A percentile compares a stretch with the other conserved stretches of the same genome.
Conservation (phyloP, 257 asterid genomes). For the Sherardia arvensis region DNA sequence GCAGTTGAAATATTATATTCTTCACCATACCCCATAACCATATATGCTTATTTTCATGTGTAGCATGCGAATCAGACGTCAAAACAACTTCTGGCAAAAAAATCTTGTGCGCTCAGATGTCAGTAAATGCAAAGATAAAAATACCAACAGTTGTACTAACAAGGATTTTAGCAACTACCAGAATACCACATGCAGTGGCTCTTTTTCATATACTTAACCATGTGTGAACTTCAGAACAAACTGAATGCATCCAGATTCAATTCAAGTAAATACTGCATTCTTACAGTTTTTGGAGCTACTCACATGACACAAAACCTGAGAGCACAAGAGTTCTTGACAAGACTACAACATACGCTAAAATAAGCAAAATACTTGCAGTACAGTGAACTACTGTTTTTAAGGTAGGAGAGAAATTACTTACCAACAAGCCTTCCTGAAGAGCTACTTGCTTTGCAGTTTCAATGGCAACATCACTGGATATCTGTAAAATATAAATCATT, state of each 20-base stretch:
- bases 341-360: neutral
- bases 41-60: neutral
- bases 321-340: neutral
- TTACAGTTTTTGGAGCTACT: neutral
- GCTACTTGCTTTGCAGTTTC: slow-evolving; percentile 91
- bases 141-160: neutral
- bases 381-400: neutral
- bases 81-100: neutral
- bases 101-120: neutral
- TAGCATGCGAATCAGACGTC: neutral
- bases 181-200: too few relatives aligned
- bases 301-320: neutral
- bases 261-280: neutral
- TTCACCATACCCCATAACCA: neutral
- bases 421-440: slow-evolving; percentile 92
- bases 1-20: neutral
- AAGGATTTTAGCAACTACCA: neutral
- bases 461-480: slow-evolving; percentile 85
- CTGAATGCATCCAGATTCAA: neutral
- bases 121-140: neutral
- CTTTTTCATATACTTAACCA: neutral
- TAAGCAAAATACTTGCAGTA: too few relatives aligned
- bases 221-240: neutral
- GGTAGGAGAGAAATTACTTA: slow-evolving; percentile 30
- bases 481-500: slow-evolving; percentile 22